These are phyloP conservation scores for Pythium volutum DNA, from an alignment of 352 stramenopile species.

Conservation along the genomic window DNA sequence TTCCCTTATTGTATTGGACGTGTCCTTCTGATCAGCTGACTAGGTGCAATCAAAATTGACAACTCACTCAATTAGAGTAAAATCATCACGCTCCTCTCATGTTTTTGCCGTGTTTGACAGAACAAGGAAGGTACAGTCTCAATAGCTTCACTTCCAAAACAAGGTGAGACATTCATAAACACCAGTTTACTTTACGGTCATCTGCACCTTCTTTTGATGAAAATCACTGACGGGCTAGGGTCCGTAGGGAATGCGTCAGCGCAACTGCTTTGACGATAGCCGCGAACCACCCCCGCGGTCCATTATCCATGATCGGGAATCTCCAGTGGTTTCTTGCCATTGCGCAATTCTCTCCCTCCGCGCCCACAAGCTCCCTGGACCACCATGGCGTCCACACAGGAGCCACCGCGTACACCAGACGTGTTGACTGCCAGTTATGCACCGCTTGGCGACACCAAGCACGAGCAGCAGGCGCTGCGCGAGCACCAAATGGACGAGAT, in stretches of 20 bases:
- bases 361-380: neutral
- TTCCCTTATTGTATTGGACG: no score
- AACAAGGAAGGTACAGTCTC: neutral
- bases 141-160: neutral
- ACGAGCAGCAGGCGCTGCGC: slow-evolving; percentile 3
- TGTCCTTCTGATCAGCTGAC: no score
- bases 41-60: no score
- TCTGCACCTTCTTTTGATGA: neutral
- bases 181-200: neutral
- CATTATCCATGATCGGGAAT: no score
- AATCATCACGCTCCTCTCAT: neutral
- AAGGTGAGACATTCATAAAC: neutral
- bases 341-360: neutral
- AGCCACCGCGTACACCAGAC: neutral
- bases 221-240: neutral
- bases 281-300: no score
- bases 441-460: neutral
- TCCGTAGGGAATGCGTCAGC: neutral
- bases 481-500: slow-evolving; percentile 14
- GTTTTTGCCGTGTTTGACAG: neutral
- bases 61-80: no score
- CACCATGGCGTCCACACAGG: neutral
- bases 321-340: no score
- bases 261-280: no score
- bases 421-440: neutral